Percentiles rank a stretch among this genome's conserved stretches.
These are phyloP conservation scores for Carpinus viminea DNA, from an alignment of 306 rosid species.

Conservation along the genomic window DNA sequence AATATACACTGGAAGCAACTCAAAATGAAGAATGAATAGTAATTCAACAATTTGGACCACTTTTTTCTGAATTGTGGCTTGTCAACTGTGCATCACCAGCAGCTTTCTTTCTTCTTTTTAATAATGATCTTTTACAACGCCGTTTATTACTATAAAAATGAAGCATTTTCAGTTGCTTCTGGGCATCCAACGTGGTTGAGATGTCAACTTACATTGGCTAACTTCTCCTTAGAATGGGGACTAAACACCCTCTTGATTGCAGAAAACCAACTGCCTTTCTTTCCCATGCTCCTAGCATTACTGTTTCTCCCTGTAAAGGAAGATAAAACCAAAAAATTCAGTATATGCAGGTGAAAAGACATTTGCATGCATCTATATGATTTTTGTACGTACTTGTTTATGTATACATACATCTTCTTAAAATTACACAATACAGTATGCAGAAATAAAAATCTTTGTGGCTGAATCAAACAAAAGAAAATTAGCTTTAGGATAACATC, in stretches of 20 bases:
- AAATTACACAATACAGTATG: background rate
- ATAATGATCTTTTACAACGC: background rate
- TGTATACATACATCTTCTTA: background rate
- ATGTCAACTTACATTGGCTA: slow-evolving; percentile 37
- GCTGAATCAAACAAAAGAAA: background rate
- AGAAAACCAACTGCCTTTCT: slow-evolving; percentile 94
- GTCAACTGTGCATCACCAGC: background rate
- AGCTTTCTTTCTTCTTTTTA: background rate
- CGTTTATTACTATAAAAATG: background rate
- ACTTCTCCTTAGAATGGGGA: slow-evolving; percentile 81
- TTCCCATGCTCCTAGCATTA: slow-evolving; percentile 95
- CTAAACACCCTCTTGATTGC: slow-evolving; percentile 85
- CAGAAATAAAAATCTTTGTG: background rate
- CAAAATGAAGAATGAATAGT: background rate
- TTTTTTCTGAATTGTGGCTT: background rate
- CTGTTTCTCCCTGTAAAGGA: slow-evolving; percentile 51
- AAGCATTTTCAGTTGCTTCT: background rate
- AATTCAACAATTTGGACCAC: background rate
- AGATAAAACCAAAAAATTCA: slow-evolving; percentile 23
- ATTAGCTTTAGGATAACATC: background rate
- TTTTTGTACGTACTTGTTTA: background rate
- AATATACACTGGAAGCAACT: background rate
- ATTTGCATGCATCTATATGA: background rate
- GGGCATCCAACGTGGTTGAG: background rate
- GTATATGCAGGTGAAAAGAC: background rate